Conservation (phyloP, 2,329 filamentous ascomycete genomes). For the Leptographium procerum region DNA sequence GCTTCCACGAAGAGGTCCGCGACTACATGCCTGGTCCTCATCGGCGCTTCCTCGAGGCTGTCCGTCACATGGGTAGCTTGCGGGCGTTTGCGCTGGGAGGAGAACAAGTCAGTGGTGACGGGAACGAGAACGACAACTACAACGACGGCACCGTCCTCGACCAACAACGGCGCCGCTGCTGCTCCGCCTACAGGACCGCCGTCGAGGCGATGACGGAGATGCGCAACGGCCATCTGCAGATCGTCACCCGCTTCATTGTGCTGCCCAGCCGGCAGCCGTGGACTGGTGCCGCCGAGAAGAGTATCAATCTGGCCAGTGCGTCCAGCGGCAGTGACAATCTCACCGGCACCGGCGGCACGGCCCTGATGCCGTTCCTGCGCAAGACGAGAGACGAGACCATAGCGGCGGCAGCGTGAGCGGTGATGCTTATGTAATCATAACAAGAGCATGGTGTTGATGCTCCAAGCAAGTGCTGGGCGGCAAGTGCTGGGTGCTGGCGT, state of each 20-base stretch:
- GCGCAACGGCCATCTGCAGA: slow-evolving; percentile 76
- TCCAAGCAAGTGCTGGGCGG: no score
- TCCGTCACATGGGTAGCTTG: slow-evolving; percentile 62
- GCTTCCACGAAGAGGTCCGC: slow-evolving; percentile 57
- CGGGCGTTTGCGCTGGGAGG: slow-evolving; percentile 50
- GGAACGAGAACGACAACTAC: background rate
- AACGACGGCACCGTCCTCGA: background rate
- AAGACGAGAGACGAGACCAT: slow-evolving; percentile 75
- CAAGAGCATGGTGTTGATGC: no score
- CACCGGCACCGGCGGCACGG: slow-evolving; percentile 77
- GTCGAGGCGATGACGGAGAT: slow-evolving; percentile 65
- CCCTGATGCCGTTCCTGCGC: slow-evolving; percentile 77
- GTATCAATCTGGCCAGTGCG: slow-evolving; percentile 32
- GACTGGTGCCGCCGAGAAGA: slow-evolving; percentile 8
- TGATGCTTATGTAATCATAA: background rate
- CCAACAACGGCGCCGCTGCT: slow-evolving; percentile 26
- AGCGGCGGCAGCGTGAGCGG: background rate
- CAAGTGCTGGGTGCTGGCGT: no score
- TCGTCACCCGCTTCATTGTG: slow-evolving; percentile 85
- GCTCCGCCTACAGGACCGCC: slow-evolving; percentile 53
- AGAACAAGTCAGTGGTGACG: slow-evolving; percentile 27
- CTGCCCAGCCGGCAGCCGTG: slow-evolving; percentile 49
- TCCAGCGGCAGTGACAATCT: slow-evolving; percentile 29
- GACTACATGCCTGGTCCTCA: slow-evolving; percentile 86
- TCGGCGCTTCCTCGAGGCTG: slow-evolving; percentile 62